Base-by-base conservation (phyloP, 1,284 basidiomycete species). In the Inonotus obliquus region DNA sequence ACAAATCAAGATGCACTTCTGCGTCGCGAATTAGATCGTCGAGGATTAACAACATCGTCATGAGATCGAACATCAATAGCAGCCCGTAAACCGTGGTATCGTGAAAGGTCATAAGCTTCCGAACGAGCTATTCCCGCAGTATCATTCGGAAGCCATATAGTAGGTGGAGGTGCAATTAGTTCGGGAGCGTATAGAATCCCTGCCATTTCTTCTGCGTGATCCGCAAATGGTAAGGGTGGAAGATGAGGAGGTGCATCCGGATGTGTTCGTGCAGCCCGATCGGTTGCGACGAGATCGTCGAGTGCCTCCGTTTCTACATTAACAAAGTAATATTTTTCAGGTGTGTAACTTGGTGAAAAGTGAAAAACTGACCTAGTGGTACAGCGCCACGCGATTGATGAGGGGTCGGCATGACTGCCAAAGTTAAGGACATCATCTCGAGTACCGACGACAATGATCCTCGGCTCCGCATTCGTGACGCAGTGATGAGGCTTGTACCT, bases 91-190 rank as follows among this genome's bases (percentile, higher is more conserved):
- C 82, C 79, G 68, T 91, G 88, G 69, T 88, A 89, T 66, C 81
- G 83, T 69, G 85, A 79, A 64, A 90, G 74, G 71, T 91, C 88
- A 56, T 80, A 76, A 41, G 87, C 87, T 70, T 91, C 88, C 10
- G 85, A 83, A 47, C 79, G 78, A 10, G 85, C 87, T 25, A 91
- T 83, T 19, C 87, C 87, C 19, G 84, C 82, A 1, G 78, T 76
- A 69, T 92, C 90, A 69, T 87, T 84, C 0, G 88, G 87, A 7
- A 93, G 77, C 91, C 91, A 93, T 53, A 94, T 89, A 55, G 87
- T 83, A 0, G 90, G 90, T 7, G 81, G 75, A 9, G 88, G 87
- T 4, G 86, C 86, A 62, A 91, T 80, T 44, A 93, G 77, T 70
- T 91, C 89, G 1, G 90, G 88, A 1, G 91, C 88, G 70, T 93